A percentile compares a stretch with the other conserved stretches of the same genome.
phyloP scores from a whole-genome alignment of 179 eudicot species.

The Spergularia azorica region DNA sequence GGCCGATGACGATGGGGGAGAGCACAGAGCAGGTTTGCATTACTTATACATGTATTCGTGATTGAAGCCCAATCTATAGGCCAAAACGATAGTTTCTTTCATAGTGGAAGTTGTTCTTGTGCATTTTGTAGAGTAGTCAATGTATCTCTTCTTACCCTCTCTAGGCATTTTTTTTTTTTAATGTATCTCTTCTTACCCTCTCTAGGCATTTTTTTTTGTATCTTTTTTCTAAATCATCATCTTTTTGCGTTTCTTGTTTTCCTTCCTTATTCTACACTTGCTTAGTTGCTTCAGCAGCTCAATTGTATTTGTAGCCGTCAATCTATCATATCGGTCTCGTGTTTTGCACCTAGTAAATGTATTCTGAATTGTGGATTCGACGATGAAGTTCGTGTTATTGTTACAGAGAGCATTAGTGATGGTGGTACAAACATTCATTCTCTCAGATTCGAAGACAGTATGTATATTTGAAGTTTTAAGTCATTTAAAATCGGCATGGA shows the following conservation, averaged over 20 bases:
- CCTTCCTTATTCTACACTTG: neutral
- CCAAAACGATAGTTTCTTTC: neutral
- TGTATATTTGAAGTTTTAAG: too few species aligned
- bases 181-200: too few species aligned
- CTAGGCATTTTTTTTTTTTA: too few species aligned
- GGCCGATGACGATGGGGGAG: slow-evolving; percentile 2
- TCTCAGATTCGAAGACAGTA: too few species aligned
- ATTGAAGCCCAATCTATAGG: neutral
- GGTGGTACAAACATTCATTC: too few species aligned
- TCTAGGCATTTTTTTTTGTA: neutral
- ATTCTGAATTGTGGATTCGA: too few species aligned
- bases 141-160: neutral
- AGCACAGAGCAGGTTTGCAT: neutral
- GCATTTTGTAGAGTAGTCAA: slow-evolving; percentile 6
- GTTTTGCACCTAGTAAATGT: too few species aligned
- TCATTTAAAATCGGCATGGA: too few species aligned
- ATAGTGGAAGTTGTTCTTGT: slow-evolving; percentile 2
- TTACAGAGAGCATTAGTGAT: too few species aligned
- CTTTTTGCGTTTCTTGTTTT: neutral
- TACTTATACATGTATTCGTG: neutral
- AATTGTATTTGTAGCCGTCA: neutral
- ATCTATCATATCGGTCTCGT: neutral
- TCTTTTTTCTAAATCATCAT: too few species aligned
- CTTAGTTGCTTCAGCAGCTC: neutral
- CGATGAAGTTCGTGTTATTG: too few species aligned